Evolutionary conservation across 2,329 filamentous ascomycete genomes (phyloP).

Genomic region (Chrysoporthe deuterocubensis): DNA sequence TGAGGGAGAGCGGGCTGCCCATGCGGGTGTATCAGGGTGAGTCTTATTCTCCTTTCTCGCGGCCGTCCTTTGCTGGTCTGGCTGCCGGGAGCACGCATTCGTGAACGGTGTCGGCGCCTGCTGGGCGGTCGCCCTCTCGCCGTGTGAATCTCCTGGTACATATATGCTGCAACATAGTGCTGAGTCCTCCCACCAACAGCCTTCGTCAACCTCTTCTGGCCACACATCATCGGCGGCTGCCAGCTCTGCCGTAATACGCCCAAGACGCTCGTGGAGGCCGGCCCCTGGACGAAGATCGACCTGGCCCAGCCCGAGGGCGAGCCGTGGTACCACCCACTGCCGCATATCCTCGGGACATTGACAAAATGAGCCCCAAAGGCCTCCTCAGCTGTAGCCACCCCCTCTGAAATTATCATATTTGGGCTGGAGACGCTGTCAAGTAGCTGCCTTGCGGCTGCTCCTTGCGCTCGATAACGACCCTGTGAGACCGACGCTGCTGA

Average conservation of each 20-base stretch:
- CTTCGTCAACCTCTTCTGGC: conserved; percentile 57
- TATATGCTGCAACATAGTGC: neutral
- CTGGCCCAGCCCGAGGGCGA: conserved; percentile 46
- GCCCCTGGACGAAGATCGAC: conserved; percentile 55
- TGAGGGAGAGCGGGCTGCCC: conserved; percentile 39
- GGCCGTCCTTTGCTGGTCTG: too few relatives aligned
- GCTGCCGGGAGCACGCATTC: too few relatives aligned
- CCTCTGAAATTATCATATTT: neutral
- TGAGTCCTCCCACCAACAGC: conserved; percentile 38
- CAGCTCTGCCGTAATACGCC: conserved; percentile 54
- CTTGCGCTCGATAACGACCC: neutral
- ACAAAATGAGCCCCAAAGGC: conserved; percentile 48
- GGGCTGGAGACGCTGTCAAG: neutral
- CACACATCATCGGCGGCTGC: conserved; percentile 55
- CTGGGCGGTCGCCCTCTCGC: too few relatives aligned
- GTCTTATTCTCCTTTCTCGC: conserved; percentile 30
- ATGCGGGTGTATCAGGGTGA: conserved; percentile 56
- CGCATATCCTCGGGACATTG: conserved; percentile 56
- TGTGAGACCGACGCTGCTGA: neutral
- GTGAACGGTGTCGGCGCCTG: too few relatives aligned
- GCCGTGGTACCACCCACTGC: conserved; percentile 47
- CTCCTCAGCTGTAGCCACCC: neutral
- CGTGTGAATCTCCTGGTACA: too few relatives aligned
- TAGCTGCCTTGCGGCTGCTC: neutral
- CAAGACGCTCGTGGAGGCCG: conserved; percentile 51